Evolutionary conservation across 2,329 filamentous ascomycete genomes (phyloP), one percentile per base, ranked within the genome.

Genomic region (Sarocladium strictum): DNA sequence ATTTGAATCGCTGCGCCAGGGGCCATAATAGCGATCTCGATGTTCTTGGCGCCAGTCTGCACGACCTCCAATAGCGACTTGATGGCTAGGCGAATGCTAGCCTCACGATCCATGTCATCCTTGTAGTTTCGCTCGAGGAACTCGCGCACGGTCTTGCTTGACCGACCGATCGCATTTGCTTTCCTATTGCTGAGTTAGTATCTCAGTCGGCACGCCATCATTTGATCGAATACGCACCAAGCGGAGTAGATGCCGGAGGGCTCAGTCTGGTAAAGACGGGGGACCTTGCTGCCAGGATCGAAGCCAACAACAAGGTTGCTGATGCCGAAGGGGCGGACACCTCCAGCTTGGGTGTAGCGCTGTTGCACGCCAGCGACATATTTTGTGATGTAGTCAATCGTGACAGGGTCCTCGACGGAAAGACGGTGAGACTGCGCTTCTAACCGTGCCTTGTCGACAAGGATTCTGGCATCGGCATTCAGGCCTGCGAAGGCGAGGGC

Each of bases 51-150:
- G 59, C 94, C 94, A 2, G 94, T 99, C 76, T 99, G 94, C 58
- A 99, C 94, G 54, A 99, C 94, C 73, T 99, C 94, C 58, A 99
- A 78, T 60, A 99, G 82, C 37, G 94, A 99, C 80, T 99, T 99
- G 79, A 99, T 95, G 7, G 94, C 94, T 64, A 99, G 80, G 69
- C 95, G 91, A 71, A 99, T 95, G 40, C 95, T 97, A 64, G 90
- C 87, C 75, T 97, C 91, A 60, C 92, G 85, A 70, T 97, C 89
- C 92, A 99, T 96, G 59, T 90, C 89, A 65, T 95, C 90, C 79
- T 96, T 96, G 82, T 99, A 96, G 77, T 99, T 97, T 69, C 95
- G 87, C 76, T 99, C 94, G 62, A 99, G 84, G 75, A 99, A 99
- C 71, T 99, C 94, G 66, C 94, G 89, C 56, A 99, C 94, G 10